phyloP scores from a whole-genome alignment of 768 basidiomycete genomes.

The Boletus rubropictus region DNA sequence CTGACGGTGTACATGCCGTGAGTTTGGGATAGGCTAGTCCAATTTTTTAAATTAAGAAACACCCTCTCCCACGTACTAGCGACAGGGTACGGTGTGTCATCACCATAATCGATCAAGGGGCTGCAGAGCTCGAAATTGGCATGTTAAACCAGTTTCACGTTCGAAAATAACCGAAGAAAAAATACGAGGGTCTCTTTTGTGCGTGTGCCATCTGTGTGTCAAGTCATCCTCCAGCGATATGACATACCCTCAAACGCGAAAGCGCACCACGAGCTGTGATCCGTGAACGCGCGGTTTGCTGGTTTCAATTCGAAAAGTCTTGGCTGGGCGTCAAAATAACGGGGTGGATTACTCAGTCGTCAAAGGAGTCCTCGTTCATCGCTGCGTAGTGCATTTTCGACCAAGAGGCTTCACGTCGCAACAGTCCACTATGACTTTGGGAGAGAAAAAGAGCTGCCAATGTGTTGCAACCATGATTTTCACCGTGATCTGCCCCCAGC shows the following conservation, averaged over 20 bases:
- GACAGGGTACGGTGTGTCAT: neutral
- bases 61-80: neutral
- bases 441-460: no score
- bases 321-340: no score
- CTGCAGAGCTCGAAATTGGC: neutral
- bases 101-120: neutral
- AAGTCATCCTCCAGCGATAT: neutral
- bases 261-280: neutral
- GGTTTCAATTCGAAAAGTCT: neutral
- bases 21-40: neutral
- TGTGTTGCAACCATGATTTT: no score
- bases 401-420: no score
- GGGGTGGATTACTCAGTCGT: neutral
- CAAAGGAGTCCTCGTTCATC: neutral
- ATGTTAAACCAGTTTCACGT: neutral
- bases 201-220: neutral
- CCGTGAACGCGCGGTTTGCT: neutral
- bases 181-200: neutral
- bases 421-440: no score
- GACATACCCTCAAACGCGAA: neutral
- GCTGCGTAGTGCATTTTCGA: no score
- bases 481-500: no score
- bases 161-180: neutral
- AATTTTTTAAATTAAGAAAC: neutral
- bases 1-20: neutral